phyloP scores from a whole-genome alignment of 495 filamentous ascomycete species.

The Xylaria nigripes region DNA sequence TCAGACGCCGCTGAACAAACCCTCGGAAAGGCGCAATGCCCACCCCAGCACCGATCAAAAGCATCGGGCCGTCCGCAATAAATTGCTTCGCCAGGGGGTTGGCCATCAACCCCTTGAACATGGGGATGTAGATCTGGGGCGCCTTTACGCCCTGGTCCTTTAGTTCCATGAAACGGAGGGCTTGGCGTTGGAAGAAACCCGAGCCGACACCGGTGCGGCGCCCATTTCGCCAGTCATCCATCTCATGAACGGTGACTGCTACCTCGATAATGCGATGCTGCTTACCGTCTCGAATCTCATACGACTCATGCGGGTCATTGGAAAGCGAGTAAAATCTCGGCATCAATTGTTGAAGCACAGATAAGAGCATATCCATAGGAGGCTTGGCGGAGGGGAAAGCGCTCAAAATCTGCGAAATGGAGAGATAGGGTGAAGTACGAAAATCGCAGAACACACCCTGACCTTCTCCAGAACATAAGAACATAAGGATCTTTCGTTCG shows the following conservation, averaged over 20 bases:
- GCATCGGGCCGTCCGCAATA: conserved; percentile 86
- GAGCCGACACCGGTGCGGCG: conserved; percentile 62
- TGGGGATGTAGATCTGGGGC: conserved; percentile 67
- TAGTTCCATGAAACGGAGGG: conserved; percentile 57
- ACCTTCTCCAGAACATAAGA: conserved; percentile 80
- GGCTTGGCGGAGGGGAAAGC: conserved; percentile 91
- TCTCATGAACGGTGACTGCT: conserved; percentile 89
- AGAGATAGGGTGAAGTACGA: conserved; percentile 78
- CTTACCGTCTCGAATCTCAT: conserved; percentile 54
- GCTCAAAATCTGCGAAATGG: conserved; percentile 72
- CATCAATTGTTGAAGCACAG: conserved; percentile 78
- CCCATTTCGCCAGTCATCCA: conserved; percentile 65
- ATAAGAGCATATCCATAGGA: conserved; percentile 71
- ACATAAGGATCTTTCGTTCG: conserved; percentile 81
- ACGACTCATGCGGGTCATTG: conserved; percentile 85
- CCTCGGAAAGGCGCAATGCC: conserved; percentile 95
- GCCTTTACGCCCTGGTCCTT: conserved; percentile 48
- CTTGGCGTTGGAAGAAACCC: conserved; percentile 80
- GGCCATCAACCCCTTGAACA: conserved; percentile 98
- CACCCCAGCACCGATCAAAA: conserved; percentile 92
- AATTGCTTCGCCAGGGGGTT: conserved; percentile 91
- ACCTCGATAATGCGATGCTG: conserved; percentile 83
- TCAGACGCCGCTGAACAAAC: conserved; percentile 89
- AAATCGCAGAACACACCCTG: conserved; percentile 94
- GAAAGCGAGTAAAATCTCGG: conserved; percentile 97